These are phyloP conservation scores for Carex parvula DNA, from an alignment of 176 grass and related monocot species.

Conservation along the genomic window DNA sequence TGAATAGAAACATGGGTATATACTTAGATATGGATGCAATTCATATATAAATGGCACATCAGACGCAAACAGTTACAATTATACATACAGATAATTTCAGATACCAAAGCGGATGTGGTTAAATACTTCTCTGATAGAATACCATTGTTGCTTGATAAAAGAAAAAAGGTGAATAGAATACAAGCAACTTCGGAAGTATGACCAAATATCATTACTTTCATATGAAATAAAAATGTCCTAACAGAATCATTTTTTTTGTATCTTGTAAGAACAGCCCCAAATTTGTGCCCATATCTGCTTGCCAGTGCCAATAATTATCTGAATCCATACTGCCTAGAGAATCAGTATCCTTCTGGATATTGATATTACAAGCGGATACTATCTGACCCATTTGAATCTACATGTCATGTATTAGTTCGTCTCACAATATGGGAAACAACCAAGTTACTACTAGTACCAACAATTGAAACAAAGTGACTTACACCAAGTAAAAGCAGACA, in stretches of 20 bases:
- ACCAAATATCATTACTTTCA: neutral
- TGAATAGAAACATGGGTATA: neutral
- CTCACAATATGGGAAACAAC: neutral
- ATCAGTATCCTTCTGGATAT: neutral
- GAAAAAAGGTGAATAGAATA: neutral
- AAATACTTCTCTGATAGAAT: neutral
- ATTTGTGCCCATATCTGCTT: neutral
- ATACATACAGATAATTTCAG: neutral
- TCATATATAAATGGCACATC: neutral
- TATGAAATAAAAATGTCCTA: neutral
- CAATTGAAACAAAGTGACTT: slow-evolving; percentile 41
- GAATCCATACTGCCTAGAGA: neutral
- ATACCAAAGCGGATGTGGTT: neutral
- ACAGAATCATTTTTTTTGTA: neutral
- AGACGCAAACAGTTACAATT: neutral
- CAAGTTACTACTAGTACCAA: neutral
- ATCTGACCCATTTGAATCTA: neutral
- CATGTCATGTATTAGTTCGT: neutral
- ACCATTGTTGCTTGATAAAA: neutral
- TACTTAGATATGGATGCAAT: neutral
- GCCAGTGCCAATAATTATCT: neutral
- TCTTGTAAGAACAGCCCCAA: neutral
- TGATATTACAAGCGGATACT: neutral
- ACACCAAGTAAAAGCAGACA: slow-evolving; percentile 57
- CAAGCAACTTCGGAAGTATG: neutral